A percentile compares a stretch with the other conserved stretches of the same genome.
Conservation (phyloP, 805 yeast species). For the Yarrowia porcina region DNA sequence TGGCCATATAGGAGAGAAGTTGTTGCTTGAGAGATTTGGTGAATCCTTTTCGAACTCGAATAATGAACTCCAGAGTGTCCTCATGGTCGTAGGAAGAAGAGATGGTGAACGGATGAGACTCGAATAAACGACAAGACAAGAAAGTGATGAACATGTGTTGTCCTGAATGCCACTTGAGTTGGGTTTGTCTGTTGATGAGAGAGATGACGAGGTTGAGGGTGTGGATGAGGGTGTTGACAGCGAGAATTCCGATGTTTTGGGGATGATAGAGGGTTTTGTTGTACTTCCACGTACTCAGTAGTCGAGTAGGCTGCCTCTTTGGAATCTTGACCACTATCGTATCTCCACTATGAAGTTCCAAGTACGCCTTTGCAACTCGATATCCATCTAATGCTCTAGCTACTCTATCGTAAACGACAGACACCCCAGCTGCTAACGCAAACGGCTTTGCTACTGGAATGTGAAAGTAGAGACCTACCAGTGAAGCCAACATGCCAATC, state of each 20-base stretch:
- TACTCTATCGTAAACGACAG: slow-evolving; percentile 31
- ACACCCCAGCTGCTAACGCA: slow-evolving; percentile 30
- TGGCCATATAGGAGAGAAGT: background rate
- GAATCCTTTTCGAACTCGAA: slow-evolving; percentile 37
- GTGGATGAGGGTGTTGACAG: background rate
- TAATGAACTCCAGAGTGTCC: slow-evolving; percentile 33
- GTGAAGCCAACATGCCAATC: slow-evolving; percentile 28
- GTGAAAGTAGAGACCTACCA: slow-evolving; percentile 31
- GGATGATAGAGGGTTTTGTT: background rate
- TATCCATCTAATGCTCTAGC: slow-evolving; percentile 29
- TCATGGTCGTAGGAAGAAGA: slow-evolving; percentile 28
- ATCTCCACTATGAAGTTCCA: slow-evolving; percentile 29
- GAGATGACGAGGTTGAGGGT: slow-evolving; percentile 15
- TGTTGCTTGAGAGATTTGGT: slow-evolving; percentile 30
- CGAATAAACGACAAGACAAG: slow-evolving; percentile 28
- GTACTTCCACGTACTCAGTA: background rate
- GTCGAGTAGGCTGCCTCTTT: background rate
- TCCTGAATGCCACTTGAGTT: slow-evolving; percentile 30
- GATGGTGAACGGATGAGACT: slow-evolving; percentile 34
- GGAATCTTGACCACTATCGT: slow-evolving; percentile 29
- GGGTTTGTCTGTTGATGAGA: background rate
- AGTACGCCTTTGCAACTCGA: slow-evolving; percentile 27
- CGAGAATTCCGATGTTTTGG: background rate
- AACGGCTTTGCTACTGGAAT: slow-evolving; percentile 31
- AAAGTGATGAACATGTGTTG: slow-evolving; percentile 34